Evolutionary conservation across 805 yeast genomes (phyloP).

Genomic region (Helenozyma rhizophorensis): DNA sequence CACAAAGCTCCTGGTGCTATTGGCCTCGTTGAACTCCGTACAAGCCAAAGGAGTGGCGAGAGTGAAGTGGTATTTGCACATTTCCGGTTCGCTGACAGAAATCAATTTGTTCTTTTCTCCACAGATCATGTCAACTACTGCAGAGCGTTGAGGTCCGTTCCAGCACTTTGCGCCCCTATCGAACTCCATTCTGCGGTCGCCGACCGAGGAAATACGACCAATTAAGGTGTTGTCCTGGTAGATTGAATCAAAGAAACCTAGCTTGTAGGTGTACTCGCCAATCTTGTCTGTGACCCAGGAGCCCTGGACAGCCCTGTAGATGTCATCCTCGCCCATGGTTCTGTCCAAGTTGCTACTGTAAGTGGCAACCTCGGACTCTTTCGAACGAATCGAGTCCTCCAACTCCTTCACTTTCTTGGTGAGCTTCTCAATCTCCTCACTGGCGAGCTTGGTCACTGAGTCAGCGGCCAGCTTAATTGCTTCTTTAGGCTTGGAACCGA

Average conservation of each 20-base stretch:
- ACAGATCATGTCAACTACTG: slow-evolving; percentile 60
- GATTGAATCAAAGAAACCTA: slow-evolving; percentile 54
- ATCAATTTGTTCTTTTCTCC: slow-evolving; percentile 53
- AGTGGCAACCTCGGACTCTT: slow-evolving; percentile 12
- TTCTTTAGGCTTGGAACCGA: background rate
- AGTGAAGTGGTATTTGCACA: slow-evolving; percentile 68
- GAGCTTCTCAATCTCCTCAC: slow-evolving; percentile 1
- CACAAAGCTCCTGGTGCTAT: slow-evolving; percentile 8
- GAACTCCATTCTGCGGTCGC: slow-evolving; percentile 38
- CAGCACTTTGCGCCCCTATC: slow-evolving; percentile 77
- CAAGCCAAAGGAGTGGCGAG: slow-evolving; percentile 48
- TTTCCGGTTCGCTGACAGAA: slow-evolving; percentile 83
- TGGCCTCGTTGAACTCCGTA: slow-evolving; percentile 11
- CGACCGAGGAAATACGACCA: slow-evolving; percentile 20
- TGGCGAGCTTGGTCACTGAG: background rate
- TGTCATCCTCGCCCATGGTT: slow-evolving; percentile 58
- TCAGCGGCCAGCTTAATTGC: background rate
- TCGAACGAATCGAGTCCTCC: slow-evolving; percentile 13
- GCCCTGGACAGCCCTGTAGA: slow-evolving; percentile 54
- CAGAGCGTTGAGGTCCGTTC: slow-evolving; percentile 88
- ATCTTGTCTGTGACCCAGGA: slow-evolving; percentile 44
- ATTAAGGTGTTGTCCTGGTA: slow-evolving; percentile 39
- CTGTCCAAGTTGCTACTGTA: slow-evolving; percentile 19
- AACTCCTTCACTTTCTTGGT: slow-evolving; percentile 11
- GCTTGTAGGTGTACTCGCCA: slow-evolving; percentile 68